phyloP scores from a whole-genome alignment of 768 basidiomycete genomes.

The Ramaria sp. region DNA sequence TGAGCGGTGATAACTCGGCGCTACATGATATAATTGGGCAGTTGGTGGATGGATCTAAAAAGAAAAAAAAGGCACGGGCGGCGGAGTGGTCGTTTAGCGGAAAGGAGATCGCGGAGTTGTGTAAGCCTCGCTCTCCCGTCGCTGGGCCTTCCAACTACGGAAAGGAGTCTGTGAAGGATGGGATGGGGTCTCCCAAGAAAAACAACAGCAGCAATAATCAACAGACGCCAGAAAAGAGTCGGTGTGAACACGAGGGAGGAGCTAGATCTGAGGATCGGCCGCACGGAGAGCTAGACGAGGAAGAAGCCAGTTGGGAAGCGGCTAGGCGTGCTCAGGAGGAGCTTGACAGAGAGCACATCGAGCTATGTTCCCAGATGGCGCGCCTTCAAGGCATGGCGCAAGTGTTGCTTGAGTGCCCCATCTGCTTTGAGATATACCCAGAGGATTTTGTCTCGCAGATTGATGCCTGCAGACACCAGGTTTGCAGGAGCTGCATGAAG shows the following conservation, averaged over 20 bases:
- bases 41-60: not conserved
- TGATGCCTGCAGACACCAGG: slow-evolving; percentile 35
- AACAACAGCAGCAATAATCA: slow-evolving; percentile 55
- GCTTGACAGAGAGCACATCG: slow-evolving; percentile 30
- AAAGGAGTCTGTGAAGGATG: not conserved
- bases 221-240: slow-evolving; percentile 17
- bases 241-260: not conserved
- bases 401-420: slow-evolving; percentile 34
- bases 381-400: slow-evolving; percentile 22
- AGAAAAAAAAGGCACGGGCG: slow-evolving; percentile 10
- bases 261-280: not conserved
- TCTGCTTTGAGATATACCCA: slow-evolving; percentile 43
- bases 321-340: slow-evolving; percentile 24
- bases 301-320: not conserved
- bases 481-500: slow-evolving; percentile 44
- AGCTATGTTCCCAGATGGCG: slow-evolving; percentile 24
- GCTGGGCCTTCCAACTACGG: not conserved
- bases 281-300: not conserved
- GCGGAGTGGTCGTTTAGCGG: no score
- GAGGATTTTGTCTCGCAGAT: slow-evolving; percentile 32
- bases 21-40: not conserved
- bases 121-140: not conserved
- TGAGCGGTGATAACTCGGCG: not conserved
- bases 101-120: no score
- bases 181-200: not conserved